Evolutionary conservation across 805 yeast genomes (phyloP).

Genomic region (Wickerhamomyces mucosus): DNA sequence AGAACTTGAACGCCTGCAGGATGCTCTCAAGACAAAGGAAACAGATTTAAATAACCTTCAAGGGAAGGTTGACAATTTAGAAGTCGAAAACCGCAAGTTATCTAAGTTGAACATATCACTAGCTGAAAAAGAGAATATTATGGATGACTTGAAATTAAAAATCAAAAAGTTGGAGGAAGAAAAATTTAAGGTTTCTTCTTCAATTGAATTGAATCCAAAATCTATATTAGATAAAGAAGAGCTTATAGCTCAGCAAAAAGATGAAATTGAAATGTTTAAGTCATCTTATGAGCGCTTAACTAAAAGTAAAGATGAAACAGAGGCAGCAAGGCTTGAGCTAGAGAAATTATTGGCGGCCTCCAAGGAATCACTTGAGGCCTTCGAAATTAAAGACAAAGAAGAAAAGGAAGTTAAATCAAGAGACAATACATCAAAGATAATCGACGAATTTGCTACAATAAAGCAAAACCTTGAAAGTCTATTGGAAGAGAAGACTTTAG

Average conservation of each 20-base stretch:
- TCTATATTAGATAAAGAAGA: no score
- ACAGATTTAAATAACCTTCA: neutral
- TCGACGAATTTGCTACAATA: no score
- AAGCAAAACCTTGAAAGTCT: no score
- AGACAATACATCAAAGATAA: no score
- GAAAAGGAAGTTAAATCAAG: no score
- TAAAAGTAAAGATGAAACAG: slow-evolving; percentile 1
- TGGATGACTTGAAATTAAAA: slow-evolving; percentile 1
- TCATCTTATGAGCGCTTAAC: no score
- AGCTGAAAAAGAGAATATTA: neutral
- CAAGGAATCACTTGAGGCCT: no score
- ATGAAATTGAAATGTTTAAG: neutral
- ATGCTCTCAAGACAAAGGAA: neutral
- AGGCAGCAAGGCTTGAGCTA: slow-evolving; percentile 1
- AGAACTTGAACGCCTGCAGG: neutral
- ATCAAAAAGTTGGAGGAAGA: no score
- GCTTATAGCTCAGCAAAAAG: neutral
- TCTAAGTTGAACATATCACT: neutral
- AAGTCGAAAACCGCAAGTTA: no score
- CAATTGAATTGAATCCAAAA: no score
- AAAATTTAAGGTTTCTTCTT: no score
- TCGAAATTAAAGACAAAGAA: neutral
- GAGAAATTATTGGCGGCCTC: slow-evolving; percentile 1
- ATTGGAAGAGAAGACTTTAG: slow-evolving; percentile 15
- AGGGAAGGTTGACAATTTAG: no score